Evolutionary conservation across 2,329 filamentous ascomycete genomes (phyloP).

Genomic region (Botryotinia narcissicola): DNA sequence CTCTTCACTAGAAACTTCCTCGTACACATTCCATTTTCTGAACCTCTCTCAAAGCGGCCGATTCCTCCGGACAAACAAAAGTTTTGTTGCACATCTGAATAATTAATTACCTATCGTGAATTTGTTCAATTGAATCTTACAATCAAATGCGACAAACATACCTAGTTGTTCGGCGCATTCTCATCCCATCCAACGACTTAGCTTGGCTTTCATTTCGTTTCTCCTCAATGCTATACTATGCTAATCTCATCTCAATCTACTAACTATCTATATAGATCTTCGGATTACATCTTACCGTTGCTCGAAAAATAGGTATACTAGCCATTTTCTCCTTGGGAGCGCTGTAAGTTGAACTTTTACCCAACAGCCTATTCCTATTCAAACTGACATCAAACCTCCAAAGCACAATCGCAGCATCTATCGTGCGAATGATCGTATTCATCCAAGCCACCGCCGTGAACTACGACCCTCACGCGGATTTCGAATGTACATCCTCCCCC

Average conservation of each 20-base stretch:
- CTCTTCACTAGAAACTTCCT: background rate
- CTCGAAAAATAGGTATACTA: slow-evolving; percentile 11
- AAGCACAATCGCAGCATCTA: slow-evolving; percentile 18
- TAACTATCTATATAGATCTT: background rate
- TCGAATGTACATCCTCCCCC: background rate
- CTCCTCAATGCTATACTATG: background rate
- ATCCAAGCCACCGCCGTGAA: slow-evolving; percentile 8
- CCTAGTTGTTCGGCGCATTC: background rate
- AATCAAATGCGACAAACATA: background rate
- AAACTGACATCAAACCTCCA: background rate
- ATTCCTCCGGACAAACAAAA: background rate
- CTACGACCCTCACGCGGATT: slow-evolving; percentile 17
- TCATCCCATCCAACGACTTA: background rate
- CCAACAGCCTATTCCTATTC: accelerated
- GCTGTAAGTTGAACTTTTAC: background rate
- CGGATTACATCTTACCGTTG: background rate
- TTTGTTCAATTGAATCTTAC: background rate
- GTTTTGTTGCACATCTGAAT: slow-evolving; percentile 1
- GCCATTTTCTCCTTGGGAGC: slow-evolving; percentile 17
- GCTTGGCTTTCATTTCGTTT: background rate
- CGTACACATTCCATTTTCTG: background rate
- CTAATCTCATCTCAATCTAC: too few relatives aligned
- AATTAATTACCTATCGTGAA: background rate
- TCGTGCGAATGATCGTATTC: slow-evolving; percentile 15
- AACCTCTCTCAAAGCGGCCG: background rate